Base-by-base conservation (phyloP, 176 grass and related monocot genomes). In the Puya raimondii region DNA sequence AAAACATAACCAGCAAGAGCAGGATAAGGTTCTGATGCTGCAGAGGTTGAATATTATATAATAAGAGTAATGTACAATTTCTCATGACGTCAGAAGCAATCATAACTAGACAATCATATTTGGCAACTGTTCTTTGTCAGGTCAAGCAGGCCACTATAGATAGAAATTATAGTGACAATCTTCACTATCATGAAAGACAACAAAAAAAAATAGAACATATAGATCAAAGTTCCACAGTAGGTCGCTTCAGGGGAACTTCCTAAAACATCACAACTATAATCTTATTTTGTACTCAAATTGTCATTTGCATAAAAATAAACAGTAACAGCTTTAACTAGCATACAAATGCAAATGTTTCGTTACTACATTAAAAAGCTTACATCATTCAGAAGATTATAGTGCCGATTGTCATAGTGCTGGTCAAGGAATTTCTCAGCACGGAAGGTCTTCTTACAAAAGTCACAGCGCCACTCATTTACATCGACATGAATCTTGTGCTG, bases 341-440 rank as follows among this genome's bases (percentile, higher is more conserved):
- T 23, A 18, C 6, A 29, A 33, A 23, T n/a, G 12, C 64, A 14
- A 10, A 42, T 56, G 42, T 42, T 16, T 48, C 47, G 22, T 27
- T 20, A 67, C 70, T 51, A 15, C 17, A 58, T 23, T 50, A 27
- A 65, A 63, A 69, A 79, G 26, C 81, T 49, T 92, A 97, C 93
- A 81, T 83, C 59, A 81, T 90, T 70, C 47, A 92, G 77, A 21
- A 97, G 61, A 80, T 92, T 87, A 50, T 80, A 83, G 71, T 97
- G 93, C 21, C 93, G 84, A 72, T 96, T 92, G 47, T 87, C 86
- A 79, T 90, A 96, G 92, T 96, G 93, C 52, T 92, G 84, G 76
- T 96, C 93, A 9, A 96, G 80, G 79, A 92, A 96, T 75, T 96
- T 96, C 71, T 96, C 93, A 74, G 93, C 88, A 69, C 83, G 86